Evolutionary conservation across 23 red algal species (phyloP).

Genomic region (Gracilaria gracilis): DNA sequence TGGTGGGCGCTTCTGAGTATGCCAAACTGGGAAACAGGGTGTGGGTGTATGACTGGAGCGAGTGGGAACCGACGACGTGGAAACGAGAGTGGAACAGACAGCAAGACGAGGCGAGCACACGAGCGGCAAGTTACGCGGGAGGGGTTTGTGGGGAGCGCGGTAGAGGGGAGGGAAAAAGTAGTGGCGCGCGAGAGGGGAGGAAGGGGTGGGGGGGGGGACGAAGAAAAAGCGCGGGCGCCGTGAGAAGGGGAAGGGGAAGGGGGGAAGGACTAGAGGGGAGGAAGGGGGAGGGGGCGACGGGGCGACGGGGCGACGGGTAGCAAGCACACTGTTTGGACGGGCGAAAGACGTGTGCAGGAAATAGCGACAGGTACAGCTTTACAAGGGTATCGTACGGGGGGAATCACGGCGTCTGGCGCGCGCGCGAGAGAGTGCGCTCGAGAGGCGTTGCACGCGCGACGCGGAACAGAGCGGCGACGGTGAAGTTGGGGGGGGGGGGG

Average conservation of each 20-base stretch:
- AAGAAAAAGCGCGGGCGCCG: not conserved
- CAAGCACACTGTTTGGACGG: too few species aligned
- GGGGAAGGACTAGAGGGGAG: not conserved
- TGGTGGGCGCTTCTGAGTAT: not conserved
- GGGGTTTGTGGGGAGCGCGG: not conserved
- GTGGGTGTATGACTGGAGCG: constrained; percentile 1
- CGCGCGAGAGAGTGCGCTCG: not conserved
- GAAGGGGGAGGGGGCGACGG: not conserved
- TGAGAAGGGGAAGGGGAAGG: not conserved
- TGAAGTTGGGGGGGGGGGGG: too few species aligned
- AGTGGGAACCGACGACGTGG: not conserved
- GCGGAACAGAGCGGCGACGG: too few species aligned
- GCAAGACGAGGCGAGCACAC: not conserved
- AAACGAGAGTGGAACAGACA: not conserved
- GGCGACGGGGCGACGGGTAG: not conserved
- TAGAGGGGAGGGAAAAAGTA: not conserved
- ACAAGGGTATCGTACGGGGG: not conserved
- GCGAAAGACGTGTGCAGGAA: not conserved
- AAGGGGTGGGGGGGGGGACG: not conserved
- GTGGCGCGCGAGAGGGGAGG: not conserved
- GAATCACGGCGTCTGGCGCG: not conserved
- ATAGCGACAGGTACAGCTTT: not conserved
- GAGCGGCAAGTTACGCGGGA: not conserved
- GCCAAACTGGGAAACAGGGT: not conserved
- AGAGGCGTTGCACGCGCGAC: not conserved